Percentiles rank a stretch among this genome's conserved stretches.
These are phyloP conservation scores for Sphaerulina populicola DNA, from an alignment of 2,329 filamentous ascomycete species.

Conservation along the genomic window DNA sequence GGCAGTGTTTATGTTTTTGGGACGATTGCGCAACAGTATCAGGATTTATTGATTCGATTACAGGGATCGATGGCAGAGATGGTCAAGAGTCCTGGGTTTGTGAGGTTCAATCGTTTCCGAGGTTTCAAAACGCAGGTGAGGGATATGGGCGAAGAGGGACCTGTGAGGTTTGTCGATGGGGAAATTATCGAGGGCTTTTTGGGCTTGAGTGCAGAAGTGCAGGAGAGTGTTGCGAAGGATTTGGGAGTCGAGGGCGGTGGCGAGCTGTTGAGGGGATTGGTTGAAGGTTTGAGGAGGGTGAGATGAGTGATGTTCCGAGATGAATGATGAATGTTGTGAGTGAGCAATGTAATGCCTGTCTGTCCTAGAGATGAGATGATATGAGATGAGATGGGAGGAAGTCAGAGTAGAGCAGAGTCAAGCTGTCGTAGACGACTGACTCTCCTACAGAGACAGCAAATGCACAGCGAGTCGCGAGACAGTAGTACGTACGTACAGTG, in stretches of 20 bases:
- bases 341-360: not conserved
- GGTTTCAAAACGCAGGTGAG: conserved; percentile 67
- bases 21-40: conserved; percentile 61
- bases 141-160: conserved; percentile 55
- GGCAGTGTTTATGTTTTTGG: conserved; percentile 87
- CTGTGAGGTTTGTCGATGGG: conserved; percentile 83
- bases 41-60: conserved; percentile 73
- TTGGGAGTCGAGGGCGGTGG: conserved; percentile 43
- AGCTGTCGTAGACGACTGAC: too few species aligned
- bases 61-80: conserved; percentile 62
- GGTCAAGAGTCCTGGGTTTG: conserved; percentile 60
- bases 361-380: too few species aligned
- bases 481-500: too few species aligned
- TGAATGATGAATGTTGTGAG: not conserved
- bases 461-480: too few species aligned
- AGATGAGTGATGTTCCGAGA: not conserved
- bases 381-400: too few species aligned
- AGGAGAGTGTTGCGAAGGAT: conserved; percentile 46
- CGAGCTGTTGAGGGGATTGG: conserved; percentile 51
- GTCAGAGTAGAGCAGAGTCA: too few species aligned
- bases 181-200: conserved; percentile 83
- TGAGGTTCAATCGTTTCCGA: conserved; percentile 72
- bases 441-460: too few species aligned
- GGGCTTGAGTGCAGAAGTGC: conserved; percentile 54
- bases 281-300: conserved; percentile 49